Percentiles rank a stretch among this genome's conserved stretches.
phyloP scores from a whole-genome alignment of 2,329 filamentous ascomycete species.

The Cladosporium phlei region DNA sequence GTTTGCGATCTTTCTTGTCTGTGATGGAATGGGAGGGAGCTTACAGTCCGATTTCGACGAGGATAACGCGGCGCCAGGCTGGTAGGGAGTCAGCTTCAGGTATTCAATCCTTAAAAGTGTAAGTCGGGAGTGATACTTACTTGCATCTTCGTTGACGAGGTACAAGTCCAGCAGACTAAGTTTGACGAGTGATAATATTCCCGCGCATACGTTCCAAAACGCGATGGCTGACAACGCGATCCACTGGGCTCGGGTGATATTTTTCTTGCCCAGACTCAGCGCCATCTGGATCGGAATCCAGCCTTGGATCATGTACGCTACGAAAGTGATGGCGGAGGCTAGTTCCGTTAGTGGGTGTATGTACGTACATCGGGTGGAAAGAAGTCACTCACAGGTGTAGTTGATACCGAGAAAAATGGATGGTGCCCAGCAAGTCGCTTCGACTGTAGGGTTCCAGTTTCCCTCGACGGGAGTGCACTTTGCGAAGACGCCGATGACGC shows the following conservation, averaged over 20 bases:
- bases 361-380: no score
- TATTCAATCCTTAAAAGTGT: no score
- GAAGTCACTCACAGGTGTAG: no score
- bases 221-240: background rate
- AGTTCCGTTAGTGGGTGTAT: no score
- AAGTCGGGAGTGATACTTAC: background rate
- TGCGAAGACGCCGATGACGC: background rate
- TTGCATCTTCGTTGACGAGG: background rate
- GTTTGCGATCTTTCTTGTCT: background rate
- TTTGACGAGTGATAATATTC: background rate
- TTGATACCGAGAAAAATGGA: background rate
- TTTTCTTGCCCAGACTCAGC: background rate
- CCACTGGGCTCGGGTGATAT: background rate
- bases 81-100: background rate
- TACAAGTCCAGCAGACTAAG: background rate
- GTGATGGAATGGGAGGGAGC: background rate
- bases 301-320: background rate
- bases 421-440: background rate
- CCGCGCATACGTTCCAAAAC: background rate
- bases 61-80: background rate
- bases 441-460: background rate
- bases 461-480: background rate
- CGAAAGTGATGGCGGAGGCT: background rate
- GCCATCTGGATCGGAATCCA: background rate
- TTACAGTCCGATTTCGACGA: conserved; percentile 1